Evolutionary conservation across 331 rosid species (phyloP).

Genomic region (Ulmus americana): DNA sequence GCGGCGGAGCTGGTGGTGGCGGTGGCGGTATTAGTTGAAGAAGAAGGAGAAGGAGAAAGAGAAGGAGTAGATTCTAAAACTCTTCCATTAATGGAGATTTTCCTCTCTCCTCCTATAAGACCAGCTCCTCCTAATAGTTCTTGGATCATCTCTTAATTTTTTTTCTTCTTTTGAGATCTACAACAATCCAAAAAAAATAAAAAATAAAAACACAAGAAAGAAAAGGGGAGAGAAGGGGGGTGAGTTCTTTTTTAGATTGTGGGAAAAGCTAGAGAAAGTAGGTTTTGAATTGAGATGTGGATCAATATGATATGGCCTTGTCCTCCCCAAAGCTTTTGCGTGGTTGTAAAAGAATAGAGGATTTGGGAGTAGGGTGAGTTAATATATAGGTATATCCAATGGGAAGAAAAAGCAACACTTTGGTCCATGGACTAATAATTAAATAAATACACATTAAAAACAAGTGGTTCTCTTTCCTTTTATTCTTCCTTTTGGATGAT

Average conservation of each 20-base stretch:
- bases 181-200: constrained; percentile 64
- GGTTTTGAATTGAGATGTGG: constrained; percentile 27
- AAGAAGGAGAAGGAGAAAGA: constrained; percentile 13
- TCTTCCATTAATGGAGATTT: constrained; percentile 41
- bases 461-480: neutral
- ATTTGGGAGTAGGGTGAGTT: constrained; percentile 20
- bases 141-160: constrained; percentile 52
- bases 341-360: constrained; percentile 34
- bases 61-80: constrained; percentile 28
- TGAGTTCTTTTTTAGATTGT: constrained; percentile 30
- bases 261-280: constrained; percentile 51
- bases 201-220: constrained; percentile 33
- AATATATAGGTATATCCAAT: constrained; percentile 29
- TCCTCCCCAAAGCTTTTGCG: constrained; percentile 30
- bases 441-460: neutral
- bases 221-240: constrained; percentile 35
- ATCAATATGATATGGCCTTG: constrained; percentile 30
- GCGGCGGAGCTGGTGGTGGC: constrained; percentile 1
- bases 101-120: constrained; percentile 39
- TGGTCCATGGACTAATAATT: neutral
- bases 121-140: constrained; percentile 56
- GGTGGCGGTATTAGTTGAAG: constrained; percentile 6
- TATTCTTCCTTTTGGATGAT: constrained; percentile 8
- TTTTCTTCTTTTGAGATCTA: constrained; percentile 39
- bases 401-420: constrained; percentile 17